Percentiles rank a stretch among this genome's conserved stretches.
These are phyloP conservation scores for Malus fusca DNA, from an alignment of 306 rosid species.

Conservation along the genomic window DNA sequence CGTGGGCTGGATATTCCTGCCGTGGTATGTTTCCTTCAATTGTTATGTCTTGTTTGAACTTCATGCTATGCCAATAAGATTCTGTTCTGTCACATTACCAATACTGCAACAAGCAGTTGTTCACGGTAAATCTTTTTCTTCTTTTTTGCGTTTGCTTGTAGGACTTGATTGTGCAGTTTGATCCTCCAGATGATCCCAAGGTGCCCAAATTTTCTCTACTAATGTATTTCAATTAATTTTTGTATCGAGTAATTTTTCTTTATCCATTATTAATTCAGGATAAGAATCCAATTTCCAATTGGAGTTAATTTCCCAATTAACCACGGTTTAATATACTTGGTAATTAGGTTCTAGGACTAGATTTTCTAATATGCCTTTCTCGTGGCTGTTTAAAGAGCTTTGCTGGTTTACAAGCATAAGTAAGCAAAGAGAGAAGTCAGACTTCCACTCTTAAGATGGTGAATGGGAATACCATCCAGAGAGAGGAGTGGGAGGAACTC, in stretches of 20 bases:
- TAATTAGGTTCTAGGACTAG: too few relatives aligned
- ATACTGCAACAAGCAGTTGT: neutral
- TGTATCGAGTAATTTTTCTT: neutral
- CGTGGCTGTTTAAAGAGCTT: too few relatives aligned
- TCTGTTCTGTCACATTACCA: neutral
- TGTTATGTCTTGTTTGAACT: too few relatives aligned
- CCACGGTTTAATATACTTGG: too few relatives aligned
- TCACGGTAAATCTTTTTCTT: neutral
- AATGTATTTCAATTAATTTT: neutral
- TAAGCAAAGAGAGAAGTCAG: too few relatives aligned
- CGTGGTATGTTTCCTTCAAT: constrained; percentile 37
- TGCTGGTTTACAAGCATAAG: too few relatives aligned
- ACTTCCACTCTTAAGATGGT: too few relatives aligned
- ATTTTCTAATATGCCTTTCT: too few relatives aligned
- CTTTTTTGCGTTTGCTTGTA: constrained; percentile 26
- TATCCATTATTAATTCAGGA: neutral
- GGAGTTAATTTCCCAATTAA: too few relatives aligned
- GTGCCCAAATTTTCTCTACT: constrained; percentile 22
- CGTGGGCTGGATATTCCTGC: constrained; percentile 91
- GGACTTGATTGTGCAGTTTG: constrained; percentile 99
- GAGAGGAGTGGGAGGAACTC: too few relatives aligned
- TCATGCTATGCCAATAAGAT: neutral
- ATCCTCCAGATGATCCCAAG: constrained; percentile 99
- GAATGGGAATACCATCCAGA: too few relatives aligned
- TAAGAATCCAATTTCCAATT: too few relatives aligned